Conservation (phyloP, 176 grass and related monocot species). For the Paspalum notatum region DNA sequence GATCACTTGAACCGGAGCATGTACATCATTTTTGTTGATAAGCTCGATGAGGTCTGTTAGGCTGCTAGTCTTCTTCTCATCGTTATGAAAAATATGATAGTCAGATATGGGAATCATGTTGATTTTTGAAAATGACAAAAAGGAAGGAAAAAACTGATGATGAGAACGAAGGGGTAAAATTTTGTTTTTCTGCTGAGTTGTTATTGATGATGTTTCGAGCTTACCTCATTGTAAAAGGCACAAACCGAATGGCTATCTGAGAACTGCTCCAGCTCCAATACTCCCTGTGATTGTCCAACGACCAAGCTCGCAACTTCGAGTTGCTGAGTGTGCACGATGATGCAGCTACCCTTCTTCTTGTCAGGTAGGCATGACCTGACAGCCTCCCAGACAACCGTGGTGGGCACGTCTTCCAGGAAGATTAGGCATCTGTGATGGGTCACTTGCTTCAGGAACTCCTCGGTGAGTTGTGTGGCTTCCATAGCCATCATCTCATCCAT, state of each 20-base stretch:
- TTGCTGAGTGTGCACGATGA: constrained; percentile 7
- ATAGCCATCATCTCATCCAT: neutral
- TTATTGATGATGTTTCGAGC: too few relatives aligned
- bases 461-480: neutral
- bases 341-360: neutral
- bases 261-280: neutral
- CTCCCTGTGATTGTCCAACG: neutral
- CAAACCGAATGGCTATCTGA: neutral
- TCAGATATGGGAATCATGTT: neutral
- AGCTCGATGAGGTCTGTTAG: neutral
- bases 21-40: neutral
- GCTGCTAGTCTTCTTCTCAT: neutral
- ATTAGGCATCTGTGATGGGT: neutral
- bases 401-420: constrained; percentile 20
- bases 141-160: neutral
- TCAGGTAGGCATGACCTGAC: constrained; percentile 5
- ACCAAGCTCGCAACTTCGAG: neutral
- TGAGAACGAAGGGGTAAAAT: too few relatives aligned
- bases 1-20: neutral
- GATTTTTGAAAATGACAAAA: neutral
- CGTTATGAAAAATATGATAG: too few relatives aligned
- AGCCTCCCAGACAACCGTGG: neutral
- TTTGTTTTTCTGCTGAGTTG: too few relatives aligned
- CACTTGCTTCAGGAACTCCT: neutral
- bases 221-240: constrained; percentile 4